A percentile compares a stretch with the other conserved stretches of the same genome.
Evolutionary conservation across 2,329 filamentous ascomycete genomes (phyloP).

Genomic region (Esteya vermicola): DNA sequence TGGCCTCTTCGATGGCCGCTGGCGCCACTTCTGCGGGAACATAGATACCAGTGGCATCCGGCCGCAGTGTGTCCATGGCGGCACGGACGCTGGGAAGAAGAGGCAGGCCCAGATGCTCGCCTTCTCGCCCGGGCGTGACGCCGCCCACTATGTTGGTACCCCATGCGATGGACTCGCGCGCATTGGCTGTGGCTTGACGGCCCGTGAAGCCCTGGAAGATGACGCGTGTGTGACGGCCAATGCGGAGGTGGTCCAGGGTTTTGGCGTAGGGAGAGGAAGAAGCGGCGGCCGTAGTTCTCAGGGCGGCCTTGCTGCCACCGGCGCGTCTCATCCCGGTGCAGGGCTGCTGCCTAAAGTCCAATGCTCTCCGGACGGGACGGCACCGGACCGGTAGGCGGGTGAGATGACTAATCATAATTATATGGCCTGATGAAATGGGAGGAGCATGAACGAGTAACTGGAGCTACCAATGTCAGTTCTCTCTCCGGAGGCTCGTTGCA

Average conservation of each 20-base stretch:
- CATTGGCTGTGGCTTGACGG: constrained; percentile 55
- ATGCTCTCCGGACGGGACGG: too few species aligned
- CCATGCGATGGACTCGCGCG: constrained; percentile 61
- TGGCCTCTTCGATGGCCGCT: constrained; percentile 66
- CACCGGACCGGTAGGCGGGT: too few species aligned
- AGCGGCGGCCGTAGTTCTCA: too few species aligned
- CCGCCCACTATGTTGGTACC: constrained; percentile 71
- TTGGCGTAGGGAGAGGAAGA: constrained; percentile 17
- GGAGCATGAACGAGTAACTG: too few species aligned
- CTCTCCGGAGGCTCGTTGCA: too few species aligned
- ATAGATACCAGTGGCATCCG: constrained; percentile 67
- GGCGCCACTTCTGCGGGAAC: constrained; percentile 63
- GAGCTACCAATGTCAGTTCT: too few species aligned
- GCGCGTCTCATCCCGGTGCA: too few species aligned
- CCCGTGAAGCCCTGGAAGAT: constrained; percentile 29
- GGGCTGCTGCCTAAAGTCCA: too few species aligned
- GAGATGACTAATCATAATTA: too few species aligned
- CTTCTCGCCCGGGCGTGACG: constrained; percentile 45
- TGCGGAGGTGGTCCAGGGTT: constrained; percentile 23
- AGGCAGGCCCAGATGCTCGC: constrained; percentile 52
- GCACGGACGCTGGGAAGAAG: constrained; percentile 52
- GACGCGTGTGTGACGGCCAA: constrained; percentile 24
- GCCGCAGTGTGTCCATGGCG: constrained; percentile 57
- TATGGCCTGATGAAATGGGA: too few species aligned
- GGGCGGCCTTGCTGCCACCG: too few species aligned